Evolutionary conservation across 1,284 basidiomycete genomes (phyloP).

Genomic region (Pseudozyma thailandica): DNA sequence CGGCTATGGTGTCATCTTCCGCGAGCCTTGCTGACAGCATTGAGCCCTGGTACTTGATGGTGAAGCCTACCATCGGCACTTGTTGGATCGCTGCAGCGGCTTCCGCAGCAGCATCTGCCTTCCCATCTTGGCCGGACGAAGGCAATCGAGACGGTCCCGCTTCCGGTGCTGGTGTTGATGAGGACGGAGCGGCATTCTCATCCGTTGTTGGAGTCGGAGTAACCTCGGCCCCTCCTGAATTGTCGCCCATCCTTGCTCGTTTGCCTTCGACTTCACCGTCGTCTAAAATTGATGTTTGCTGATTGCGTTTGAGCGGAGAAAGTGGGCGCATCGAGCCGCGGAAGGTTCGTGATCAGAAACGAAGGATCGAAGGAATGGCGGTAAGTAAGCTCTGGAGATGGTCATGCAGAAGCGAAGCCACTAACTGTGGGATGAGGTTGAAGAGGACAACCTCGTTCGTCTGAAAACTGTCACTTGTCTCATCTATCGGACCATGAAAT

Average conservation of each 20-base stretch:
- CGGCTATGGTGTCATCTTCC: constrained; percentile 57
- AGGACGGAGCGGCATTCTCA: background rate
- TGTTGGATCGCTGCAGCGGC: background rate
- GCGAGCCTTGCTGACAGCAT: constrained; percentile 37
- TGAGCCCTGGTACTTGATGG: constrained; percentile 48
- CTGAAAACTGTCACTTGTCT: too few relatives aligned
- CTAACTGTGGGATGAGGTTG: too few relatives aligned
- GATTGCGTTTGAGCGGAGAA: constrained; percentile 2
- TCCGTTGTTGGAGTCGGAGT: background rate
- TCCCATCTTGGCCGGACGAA: constrained; percentile 8
- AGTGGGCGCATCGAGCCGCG: background rate
- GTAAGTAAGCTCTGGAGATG: too few relatives aligned
- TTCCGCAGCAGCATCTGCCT: background rate
- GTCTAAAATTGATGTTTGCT: background rate
- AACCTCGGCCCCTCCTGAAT: too few relatives aligned
- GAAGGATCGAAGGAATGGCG: too few relatives aligned
- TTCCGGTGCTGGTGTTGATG: constrained; percentile 6
- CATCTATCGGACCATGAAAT: background rate
- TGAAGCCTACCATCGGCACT: constrained; percentile 35
- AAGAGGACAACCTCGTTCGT: too few relatives aligned
- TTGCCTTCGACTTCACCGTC: background rate
- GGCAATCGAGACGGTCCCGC: constrained; percentile 26
- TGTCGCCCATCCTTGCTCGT: constrained; percentile 6
- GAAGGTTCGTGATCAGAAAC: background rate
- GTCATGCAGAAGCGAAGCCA: too few relatives aligned